phyloP scores from a whole-genome alignment of 805 yeast species.

The Lipomyces lipofer region DNA sequence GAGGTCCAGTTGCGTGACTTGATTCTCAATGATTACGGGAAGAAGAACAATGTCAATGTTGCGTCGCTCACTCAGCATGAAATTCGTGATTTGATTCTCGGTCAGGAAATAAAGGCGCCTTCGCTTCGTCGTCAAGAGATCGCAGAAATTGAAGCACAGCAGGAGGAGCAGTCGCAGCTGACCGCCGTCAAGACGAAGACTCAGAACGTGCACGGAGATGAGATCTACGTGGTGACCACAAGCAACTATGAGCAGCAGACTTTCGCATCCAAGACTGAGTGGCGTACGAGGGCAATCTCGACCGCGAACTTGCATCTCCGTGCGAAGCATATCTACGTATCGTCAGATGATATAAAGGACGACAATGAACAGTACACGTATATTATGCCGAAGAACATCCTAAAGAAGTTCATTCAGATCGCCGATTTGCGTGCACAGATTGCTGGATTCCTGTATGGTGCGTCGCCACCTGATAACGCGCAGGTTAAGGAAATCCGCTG shows the following conservation, averaged over 20 bases:
- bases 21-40: slow-evolving; percentile 80
- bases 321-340: slow-evolving; percentile 69
- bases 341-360: slow-evolving; percentile 57
- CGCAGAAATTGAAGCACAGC: slow-evolving; percentile 60
- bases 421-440: slow-evolving; percentile 80
- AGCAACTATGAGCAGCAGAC: slow-evolving; percentile 81
- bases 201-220: slow-evolving; percentile 92
- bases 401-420: slow-evolving; percentile 73
- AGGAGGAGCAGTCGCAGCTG: slow-evolving; percentile 49
- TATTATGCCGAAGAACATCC: slow-evolving; percentile 77
- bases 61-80: slow-evolving; percentile 89
- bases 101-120: slow-evolving; percentile 91
- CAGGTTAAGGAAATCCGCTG: slow-evolving; percentile 76
- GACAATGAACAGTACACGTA: slow-evolving; percentile 63
- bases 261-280: slow-evolving; percentile 81
- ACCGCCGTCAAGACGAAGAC: slow-evolving; percentile 81
- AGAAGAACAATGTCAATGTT: slow-evolving; percentile 80
- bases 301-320: slow-evolving; percentile 71
- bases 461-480: slow-evolving; percentile 68
- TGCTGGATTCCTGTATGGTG: slow-evolving; percentile 79
- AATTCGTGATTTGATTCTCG: slow-evolving; percentile 88
- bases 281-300: slow-evolving; percentile 87
- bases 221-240: slow-evolving; percentile 90
- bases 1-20: slow-evolving; percentile 87
- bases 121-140: slow-evolving; percentile 82